Base-by-base conservation (phyloP, 139 green algal species). In the Zygnema circumcarinatum region DNA sequence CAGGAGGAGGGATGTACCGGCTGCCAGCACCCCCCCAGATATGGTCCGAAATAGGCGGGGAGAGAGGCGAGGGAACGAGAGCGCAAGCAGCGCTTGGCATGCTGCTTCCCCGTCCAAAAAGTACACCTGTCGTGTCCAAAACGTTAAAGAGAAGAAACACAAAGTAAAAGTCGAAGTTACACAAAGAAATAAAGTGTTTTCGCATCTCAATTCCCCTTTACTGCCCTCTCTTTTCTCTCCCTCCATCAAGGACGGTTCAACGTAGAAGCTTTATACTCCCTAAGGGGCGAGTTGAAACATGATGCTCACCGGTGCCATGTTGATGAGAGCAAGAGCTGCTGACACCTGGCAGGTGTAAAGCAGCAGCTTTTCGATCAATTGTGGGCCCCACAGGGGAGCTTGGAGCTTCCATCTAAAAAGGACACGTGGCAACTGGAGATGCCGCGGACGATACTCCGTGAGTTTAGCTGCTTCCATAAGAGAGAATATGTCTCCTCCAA, bases 291-390 rank as follows among this genome's bases (percentile, higher is more conserved):
- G n/a, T n/a, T n/a, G n/a, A n/a, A n/a, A n/a, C n/a, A n/a, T n/a
- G n/a, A n/a, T n/a, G n/a, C 47, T 62, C 36, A 78, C 69, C 35
- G 91, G 91, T 0, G 90, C 90, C 89, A 93, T 93, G 73, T 93
- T 93, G 22, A 93, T 84, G 39, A 93, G 67, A 0, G 86, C 86
- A 35, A 93, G 42, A 2, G 87, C 91, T 32, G 69, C 82, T 42
- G 91, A 93, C 38, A 93, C 86, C 22, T 83, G 79, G 31, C 87
- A 89, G 1, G 87, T 89, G 72, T 93, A 93, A 20, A 69, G 76
- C 62, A 92, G 69, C 38, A 93, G 29, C 83, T 86, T 73, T 52
- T 90, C 84, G 20, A 83, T 84, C 91, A 87, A 87, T 89, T 3
- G 47, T 62, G 47, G 47, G 7, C 47, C 47, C 47, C 47, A 62